Conservation (phyloP, 441 rosid genomes). For the Gossypium davidsonii region DNA sequence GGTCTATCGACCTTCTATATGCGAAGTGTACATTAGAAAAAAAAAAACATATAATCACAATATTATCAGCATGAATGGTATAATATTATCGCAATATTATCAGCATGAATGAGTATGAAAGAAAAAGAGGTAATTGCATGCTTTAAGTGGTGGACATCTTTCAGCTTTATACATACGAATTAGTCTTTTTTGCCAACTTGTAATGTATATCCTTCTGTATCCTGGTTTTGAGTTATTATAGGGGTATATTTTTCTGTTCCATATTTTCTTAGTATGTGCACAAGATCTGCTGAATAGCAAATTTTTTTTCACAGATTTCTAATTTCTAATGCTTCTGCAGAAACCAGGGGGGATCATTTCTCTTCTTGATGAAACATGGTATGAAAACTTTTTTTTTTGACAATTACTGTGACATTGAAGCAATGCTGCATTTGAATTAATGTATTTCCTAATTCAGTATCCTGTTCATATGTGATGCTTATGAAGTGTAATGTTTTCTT, state of each 20-base stretch:
- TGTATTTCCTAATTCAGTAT: neutral
- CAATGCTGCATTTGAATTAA: neutral
- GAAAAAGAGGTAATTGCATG: neutral
- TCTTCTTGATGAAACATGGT: constrained; percentile 82
- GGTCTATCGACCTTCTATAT: neutral
- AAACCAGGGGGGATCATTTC: constrained; percentile 72
- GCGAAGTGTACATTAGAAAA: neutral
- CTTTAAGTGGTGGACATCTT: neutral
- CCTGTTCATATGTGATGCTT: neutral
- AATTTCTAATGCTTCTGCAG: constrained; percentile 38
- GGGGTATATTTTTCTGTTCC: constrained; percentile 8
- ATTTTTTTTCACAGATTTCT: constrained; percentile 17
- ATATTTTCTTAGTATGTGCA: constrained; percentile 3
- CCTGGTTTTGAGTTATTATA: constrained; percentile 15
- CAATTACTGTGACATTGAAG: constrained; percentile 6
- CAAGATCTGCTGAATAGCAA: constrained; percentile 17
- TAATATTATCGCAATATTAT: neutral
- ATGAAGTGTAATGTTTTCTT: neutral
- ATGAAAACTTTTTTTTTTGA: constrained; percentile 17
- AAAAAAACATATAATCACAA: neutral
- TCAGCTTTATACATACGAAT: neutral
- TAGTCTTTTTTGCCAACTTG: neutral
- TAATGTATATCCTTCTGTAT: constrained; percentile 11
- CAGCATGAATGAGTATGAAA: neutral
- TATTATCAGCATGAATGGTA: neutral